Evolutionary conservation across 345 rosid species (phyloP).

Genomic region (Citrus australasica): DNA sequence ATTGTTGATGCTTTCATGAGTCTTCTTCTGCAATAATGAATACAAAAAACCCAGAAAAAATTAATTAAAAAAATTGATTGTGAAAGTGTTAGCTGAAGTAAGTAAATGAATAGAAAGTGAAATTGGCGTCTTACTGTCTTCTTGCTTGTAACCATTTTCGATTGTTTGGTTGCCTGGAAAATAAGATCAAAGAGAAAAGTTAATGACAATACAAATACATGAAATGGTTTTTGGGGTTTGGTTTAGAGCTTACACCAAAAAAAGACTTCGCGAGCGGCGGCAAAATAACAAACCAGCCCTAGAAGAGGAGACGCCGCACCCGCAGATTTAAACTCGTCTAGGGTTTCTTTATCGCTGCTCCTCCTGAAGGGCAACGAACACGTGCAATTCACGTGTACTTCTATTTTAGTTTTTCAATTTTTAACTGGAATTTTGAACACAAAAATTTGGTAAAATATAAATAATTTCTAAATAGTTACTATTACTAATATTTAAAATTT

Average conservation of each 20-base stretch:
- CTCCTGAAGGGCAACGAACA: too few species aligned
- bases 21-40: slow-evolving; percentile 43
- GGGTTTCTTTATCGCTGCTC: too few species aligned
- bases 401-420: too few species aligned
- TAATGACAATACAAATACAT: background rate
- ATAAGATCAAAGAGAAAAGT: background rate
- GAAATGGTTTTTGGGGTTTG: background rate
- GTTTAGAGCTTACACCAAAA: background rate
- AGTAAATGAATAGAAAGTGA: background rate
- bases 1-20: slow-evolving; percentile 61
- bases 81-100: background rate
- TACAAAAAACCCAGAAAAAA: background rate
- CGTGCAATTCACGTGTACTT: too few species aligned
- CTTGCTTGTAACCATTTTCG: slow-evolving; percentile 11
- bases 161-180: slow-evolving; percentile 5
- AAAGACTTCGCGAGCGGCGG: background rate
- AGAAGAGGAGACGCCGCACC: too few species aligned
- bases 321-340: too few species aligned
- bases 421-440: too few species aligned
- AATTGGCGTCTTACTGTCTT: background rate
- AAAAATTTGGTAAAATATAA: too few species aligned
- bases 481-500: too few species aligned
- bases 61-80: background rate
- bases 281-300: background rate
- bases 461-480: too few species aligned